These are phyloP conservation scores for Scytalidium sp. DNA, from an alignment of 2,329 filamentous ascomycete species.

Conservation along the genomic window DNA sequence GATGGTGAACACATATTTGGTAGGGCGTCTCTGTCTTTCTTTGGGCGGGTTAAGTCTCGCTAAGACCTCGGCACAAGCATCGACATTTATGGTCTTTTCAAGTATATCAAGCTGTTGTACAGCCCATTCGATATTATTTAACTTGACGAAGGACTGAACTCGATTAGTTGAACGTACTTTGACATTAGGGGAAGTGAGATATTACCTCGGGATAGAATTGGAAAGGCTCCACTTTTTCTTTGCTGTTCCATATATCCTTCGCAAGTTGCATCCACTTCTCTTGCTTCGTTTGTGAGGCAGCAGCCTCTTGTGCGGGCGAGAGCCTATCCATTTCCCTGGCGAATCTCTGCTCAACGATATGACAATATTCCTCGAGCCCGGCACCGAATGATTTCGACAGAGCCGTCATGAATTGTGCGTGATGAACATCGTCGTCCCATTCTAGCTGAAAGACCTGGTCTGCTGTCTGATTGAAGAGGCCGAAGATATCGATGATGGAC, in stretches of 20 bases:
- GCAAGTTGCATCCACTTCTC: conserved; percentile 92
- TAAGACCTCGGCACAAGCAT: conserved; percentile 82
- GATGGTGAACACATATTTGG: conserved; percentile 96
- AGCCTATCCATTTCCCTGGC: conserved; percentile 89
- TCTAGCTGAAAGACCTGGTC: conserved; percentile 82
- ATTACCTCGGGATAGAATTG: conserved; percentile 90
- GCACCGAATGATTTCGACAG: conserved; percentile 80
- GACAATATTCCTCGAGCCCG: conserved; percentile 86
- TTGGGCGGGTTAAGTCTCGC: conserved; percentile 69
- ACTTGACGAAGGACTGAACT: conserved; percentile 83
- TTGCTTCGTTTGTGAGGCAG: conserved; percentile 74
- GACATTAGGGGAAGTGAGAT: conserved; percentile 6
- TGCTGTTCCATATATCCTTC: conserved; percentile 87
- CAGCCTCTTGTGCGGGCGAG: conserved; percentile 81
- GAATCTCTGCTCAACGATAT: conserved; percentile 83
- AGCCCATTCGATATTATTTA: conserved; percentile 96
- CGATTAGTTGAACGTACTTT: conserved; percentile 25
- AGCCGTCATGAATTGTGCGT: conserved; percentile 96
- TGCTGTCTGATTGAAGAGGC: conserved; percentile 87
- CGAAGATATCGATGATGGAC: conserved; percentile 90
- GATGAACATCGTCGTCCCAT: conserved; percentile 91
- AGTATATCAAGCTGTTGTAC: conserved; percentile 89
- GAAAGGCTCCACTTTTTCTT: conserved; percentile 93
- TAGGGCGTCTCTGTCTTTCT: conserved; percentile 62
- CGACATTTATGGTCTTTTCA: conserved; percentile 86